phyloP scores from a whole-genome alignment of 1,284 basidiomycete genomes.

The Fomitopsis palustris region DNA sequence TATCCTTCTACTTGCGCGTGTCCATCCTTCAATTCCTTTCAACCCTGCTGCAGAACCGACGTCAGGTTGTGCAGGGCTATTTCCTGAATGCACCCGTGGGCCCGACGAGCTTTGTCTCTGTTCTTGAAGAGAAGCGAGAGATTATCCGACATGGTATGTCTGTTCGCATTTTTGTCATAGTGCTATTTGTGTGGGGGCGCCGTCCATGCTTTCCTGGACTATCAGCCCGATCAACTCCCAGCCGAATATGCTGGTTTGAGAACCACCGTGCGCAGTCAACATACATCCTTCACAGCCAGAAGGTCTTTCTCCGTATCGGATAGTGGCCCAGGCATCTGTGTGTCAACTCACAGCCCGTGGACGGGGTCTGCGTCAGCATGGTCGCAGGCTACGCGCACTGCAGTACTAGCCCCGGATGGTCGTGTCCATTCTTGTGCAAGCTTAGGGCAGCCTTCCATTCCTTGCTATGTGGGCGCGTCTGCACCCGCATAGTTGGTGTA shows the following conservation, averaged over 20 bases:
- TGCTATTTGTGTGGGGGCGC: neutral
- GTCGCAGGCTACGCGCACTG: neutral
- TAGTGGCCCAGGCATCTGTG: neutral
- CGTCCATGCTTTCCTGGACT: neutral
- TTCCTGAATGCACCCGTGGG: slow-evolving; percentile 84
- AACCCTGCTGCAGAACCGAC: slow-evolving; percentile 75
- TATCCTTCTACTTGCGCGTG: slow-evolving; percentile 86
- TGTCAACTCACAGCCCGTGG: neutral
- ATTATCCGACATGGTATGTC: slow-evolving; percentile 79
- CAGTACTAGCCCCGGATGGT: neutral
- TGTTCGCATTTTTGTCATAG: slow-evolving; percentile 1
- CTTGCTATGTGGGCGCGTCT: neutral
- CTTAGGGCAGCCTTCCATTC: neutral
- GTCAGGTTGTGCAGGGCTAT: slow-evolving; percentile 81
- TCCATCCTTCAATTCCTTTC: slow-evolving; percentile 84
- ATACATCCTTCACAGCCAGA: neutral
- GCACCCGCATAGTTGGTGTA: neutral
- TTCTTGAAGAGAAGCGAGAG: slow-evolving; percentile 79
- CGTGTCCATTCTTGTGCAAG: neutral
- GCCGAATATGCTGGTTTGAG: neutral
- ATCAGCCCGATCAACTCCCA: neutral
- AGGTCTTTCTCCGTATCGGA: neutral
- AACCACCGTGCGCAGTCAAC: neutral
- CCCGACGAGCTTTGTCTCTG: slow-evolving; percentile 65
- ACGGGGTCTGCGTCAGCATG: neutral